Percentiles rank a stretch among this genome's conserved stretches.
These are phyloP conservation scores for Breviolum minutum DNA, from an alignment of 73 alveolate genomes.

Conservation along the genomic window DNA sequence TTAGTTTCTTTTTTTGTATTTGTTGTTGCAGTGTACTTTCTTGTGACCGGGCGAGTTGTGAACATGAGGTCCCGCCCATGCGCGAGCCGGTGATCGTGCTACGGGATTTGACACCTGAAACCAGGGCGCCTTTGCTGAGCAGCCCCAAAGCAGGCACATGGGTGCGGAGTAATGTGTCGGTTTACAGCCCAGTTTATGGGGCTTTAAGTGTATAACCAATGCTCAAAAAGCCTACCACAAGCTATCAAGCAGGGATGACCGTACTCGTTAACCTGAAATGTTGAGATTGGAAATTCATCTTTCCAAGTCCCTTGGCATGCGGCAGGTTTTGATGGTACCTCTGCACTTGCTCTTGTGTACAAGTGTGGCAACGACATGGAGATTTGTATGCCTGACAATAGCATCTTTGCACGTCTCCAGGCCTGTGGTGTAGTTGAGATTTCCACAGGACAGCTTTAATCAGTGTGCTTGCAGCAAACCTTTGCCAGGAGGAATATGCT, in stretches of 20 bases:
- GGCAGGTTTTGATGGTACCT: conserved; percentile 49
- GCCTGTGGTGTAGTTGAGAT: not conserved
- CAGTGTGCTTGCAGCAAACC: not conserved
- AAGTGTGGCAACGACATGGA: conserved; percentile 23
- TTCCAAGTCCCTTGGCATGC: not conserved
- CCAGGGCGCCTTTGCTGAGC: conserved; percentile 57
- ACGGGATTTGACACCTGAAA: conserved; percentile 70
- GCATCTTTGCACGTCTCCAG: conserved; percentile 69
- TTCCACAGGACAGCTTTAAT: not conserved
- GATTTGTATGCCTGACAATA: conserved; percentile 58
- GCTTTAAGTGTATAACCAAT: too few relatives aligned
- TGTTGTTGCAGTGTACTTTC: not conserved
- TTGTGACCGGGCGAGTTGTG: too few relatives aligned
- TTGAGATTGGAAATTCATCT: not conserved
- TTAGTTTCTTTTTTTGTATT: not conserved
- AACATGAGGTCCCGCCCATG: not conserved
- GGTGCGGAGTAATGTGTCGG: not conserved
- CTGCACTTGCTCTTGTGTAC: conserved; percentile 15
- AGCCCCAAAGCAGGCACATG: conserved; percentile 5
- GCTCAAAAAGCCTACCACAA: too few relatives aligned
- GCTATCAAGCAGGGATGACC: not conserved
- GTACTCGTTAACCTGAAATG: not conserved
- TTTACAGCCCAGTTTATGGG: not conserved
- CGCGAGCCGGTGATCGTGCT: conserved; percentile 55
- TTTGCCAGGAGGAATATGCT: not conserved